Evolutionary conservation across 441 rosid species (phyloP).

Genomic region (Hura crepitans): DNA sequence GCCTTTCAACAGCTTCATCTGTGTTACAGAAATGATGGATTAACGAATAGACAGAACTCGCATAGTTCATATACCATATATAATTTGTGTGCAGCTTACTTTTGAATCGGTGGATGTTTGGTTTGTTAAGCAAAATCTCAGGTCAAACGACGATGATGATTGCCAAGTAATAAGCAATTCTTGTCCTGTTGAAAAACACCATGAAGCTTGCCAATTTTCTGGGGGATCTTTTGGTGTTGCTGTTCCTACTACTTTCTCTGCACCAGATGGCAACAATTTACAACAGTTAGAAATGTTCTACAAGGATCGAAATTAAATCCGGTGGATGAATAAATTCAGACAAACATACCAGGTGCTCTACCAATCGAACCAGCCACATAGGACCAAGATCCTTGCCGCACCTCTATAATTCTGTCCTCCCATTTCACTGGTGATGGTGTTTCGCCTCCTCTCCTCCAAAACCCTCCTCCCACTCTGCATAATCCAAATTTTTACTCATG

Average conservation of each 20-base stretch:
- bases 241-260: constrained; percentile 85
- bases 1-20: constrained; percentile 62
- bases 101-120: constrained; percentile 38
- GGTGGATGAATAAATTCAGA: not conserved
- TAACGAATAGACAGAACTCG: no score
- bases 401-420: constrained; percentile 70
- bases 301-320: not conserved
- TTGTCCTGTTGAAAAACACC: constrained; percentile 77
- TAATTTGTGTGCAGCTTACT: constrained; percentile 23
- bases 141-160: constrained; percentile 35
- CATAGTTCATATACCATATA: no score
- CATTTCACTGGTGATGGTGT: constrained; percentile 59
- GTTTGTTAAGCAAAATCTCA: constrained; percentile 40
- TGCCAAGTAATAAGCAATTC: constrained; percentile 51
- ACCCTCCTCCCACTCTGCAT: constrained; percentile 64
- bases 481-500: no score
- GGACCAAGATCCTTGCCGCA: constrained; percentile 87
- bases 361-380: constrained; percentile 81
- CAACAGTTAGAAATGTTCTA: constrained; percentile 19
- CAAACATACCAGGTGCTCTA: constrained; percentile 77
- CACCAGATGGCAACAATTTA: constrained; percentile 50
- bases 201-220: constrained; percentile 52
- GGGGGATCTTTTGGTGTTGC: constrained; percentile 60
- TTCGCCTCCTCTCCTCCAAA: constrained; percentile 85
- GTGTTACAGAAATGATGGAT: not conserved